Base-by-base conservation (phyloP, 305 asterid genomes). In the Rubia balearica region DNA sequence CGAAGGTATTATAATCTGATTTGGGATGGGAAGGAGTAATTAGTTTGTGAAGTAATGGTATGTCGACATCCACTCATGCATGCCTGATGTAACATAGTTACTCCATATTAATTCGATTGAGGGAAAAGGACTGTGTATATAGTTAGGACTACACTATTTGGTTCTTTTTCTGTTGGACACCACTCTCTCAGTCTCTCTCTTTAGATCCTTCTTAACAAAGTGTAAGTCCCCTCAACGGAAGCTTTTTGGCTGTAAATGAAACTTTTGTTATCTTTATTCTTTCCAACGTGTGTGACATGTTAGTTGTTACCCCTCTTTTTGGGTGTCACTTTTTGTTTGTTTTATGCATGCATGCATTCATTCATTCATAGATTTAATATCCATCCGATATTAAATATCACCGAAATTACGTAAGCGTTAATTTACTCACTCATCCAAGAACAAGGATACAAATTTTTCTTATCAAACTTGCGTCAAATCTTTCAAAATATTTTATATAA, bases 241-340 rank as follows among this genome's bases (percentile, higher is more conserved):
- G 76, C 72, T 77, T 77, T 80, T 77, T 57, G 79, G 77, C 73
- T 71, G 71, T 74, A 77, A 74, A 71, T 74, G 59, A 68, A 61
- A 67, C 77, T 75, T 72, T 77, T 74, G 53, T 69, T 62, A 77
- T 71, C 84, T 74, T 80, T 80, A 80, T 74, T 77, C 77, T 74
- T 74, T 71, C 77, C 62, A 68, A 30, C 70, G 77, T 75, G 76
- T 70, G 77, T 74, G 84, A 80, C 81, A 80, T 80, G 84, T 74
- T 57, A 70, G 57, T 70, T 70, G 73, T 57, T 80, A 72, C 81
- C 81, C 77, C 81, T 60, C 69, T 77, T 79, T 60, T 60, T 69
- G 82, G 73, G 70, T 76, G 78, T 53, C 77, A 70, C 81, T 80
- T 80, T 80, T 80, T 80, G 83, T 80, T 80, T 80, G 83, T 80